phyloP scores from a whole-genome alignment of 2,329 filamentous ascomycete species.

The Leptographium galeiforme region DNA sequence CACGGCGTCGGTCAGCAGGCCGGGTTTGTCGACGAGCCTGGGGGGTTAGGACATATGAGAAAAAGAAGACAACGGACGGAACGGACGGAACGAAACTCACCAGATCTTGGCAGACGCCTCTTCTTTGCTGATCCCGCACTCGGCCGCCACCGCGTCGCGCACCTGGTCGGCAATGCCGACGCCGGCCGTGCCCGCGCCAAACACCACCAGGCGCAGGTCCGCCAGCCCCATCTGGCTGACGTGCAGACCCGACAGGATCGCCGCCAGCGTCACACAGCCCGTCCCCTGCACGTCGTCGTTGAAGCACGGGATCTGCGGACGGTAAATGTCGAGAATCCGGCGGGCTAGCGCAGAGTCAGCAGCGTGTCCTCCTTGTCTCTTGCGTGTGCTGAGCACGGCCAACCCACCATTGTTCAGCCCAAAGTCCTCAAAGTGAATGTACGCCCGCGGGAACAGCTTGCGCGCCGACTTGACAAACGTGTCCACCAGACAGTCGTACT shows the following conservation, averaged over 20 bases:
- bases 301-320: slow-evolving; percentile 65
- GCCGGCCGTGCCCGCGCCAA: slow-evolving; percentile 70
- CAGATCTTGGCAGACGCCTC: slow-evolving; percentile 72
- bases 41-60: neutral
- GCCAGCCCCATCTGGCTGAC: slow-evolving; percentile 52
- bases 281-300: slow-evolving; percentile 78
- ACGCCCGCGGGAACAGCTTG: slow-evolving; percentile 62
- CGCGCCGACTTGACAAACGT: slow-evolving; percentile 56
- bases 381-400: too few relatives aligned
- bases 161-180: slow-evolving; percentile 80
- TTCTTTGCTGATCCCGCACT: slow-evolving; percentile 52
- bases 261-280: slow-evolving; percentile 74
- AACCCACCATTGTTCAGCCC: slow-evolving; percentile 54
- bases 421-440: slow-evolving; percentile 86
- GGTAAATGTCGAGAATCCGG: slow-evolving; percentile 63
- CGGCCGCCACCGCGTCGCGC: slow-evolving; percentile 60
- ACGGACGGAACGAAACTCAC: slow-evolving; percentile 21
- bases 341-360: slow-evolving; percentile 39
- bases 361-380: too few relatives aligned
- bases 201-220: slow-evolving; percentile 61
- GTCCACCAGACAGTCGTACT: slow-evolving; percentile 67
- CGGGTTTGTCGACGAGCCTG: slow-evolving; percentile 71
- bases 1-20: slow-evolving; percentile 53
- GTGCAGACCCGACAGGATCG: slow-evolving; percentile 62
- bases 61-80: neutral